Conservation (phyloP, 2,329 filamentous ascomycete genomes). For the Gaeumannomyces tritici region DNA sequence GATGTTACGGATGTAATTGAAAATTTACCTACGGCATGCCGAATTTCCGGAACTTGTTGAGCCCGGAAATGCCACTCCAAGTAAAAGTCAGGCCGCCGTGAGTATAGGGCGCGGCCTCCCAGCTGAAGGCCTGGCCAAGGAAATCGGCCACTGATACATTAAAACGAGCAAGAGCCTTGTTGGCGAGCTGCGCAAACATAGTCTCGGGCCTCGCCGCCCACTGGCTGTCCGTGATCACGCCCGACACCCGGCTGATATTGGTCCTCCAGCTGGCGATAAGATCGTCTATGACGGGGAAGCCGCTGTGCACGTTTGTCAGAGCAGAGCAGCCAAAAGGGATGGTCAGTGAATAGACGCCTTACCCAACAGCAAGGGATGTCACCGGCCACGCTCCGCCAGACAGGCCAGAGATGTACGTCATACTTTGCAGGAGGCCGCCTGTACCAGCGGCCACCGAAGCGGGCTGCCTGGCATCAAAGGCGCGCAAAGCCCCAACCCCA, state of each 20-base stretch:
- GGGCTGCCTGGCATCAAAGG: not conserved
- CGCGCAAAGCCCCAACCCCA: not conserved
- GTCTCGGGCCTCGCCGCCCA: not conserved
- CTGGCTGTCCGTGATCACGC: not conserved
- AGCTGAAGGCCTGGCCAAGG: not conserved
- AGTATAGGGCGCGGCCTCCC: not conserved
- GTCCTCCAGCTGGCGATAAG: not conserved
- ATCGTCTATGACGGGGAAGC: not conserved
- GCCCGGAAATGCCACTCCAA: not conserved
- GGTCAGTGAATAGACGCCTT: too few species aligned
- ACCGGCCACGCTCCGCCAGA: not conserved
- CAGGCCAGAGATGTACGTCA: not conserved
- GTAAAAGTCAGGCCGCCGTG: not conserved
- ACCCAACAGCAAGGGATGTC: not conserved
- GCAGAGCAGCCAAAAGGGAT: too few species aligned
- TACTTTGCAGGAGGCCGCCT: not conserved
- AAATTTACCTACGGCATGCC: too few species aligned
- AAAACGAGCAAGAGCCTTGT: not conserved
- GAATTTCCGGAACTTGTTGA: not conserved
- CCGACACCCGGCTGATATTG: not conserved
- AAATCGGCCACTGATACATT: not conserved
- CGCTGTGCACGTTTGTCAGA: not conserved
- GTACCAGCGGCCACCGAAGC: not conserved
- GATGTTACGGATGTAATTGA: too few species aligned
- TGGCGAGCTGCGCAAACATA: not conserved